These are phyloP conservation scores for Scheffersomyces lignosus DNA, from an alignment of 805 yeast genomes.

Conservation along the genomic window DNA sequence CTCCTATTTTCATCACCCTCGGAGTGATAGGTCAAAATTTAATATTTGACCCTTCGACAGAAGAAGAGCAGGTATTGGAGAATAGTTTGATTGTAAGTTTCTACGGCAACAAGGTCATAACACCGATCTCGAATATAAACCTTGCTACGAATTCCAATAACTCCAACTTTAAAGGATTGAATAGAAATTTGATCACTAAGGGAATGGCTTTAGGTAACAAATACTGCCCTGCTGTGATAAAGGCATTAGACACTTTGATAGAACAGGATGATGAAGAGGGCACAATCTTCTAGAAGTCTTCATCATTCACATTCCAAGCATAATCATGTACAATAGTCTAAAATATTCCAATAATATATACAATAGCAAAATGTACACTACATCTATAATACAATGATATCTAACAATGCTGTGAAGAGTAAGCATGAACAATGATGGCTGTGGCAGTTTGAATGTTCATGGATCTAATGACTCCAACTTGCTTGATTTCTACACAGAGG, in stretches of 20 bases:
- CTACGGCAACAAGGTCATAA: conserved; percentile 61
- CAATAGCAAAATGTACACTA: conserved; percentile 1
- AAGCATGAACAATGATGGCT: conserved; percentile 91
- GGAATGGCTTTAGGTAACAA: conserved; percentile 59
- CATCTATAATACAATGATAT: too few species aligned
- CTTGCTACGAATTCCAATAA: conserved; percentile 51
- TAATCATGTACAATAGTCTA: too few species aligned
- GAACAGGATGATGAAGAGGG: conserved; percentile 38
- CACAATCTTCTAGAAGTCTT: conserved; percentile 22
- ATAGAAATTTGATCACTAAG: conserved; percentile 45
- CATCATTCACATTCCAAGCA: neutral
- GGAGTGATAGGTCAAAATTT: conserved; percentile 72
- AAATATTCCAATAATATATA: conserved; percentile 2
- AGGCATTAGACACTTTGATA: conserved; percentile 53
- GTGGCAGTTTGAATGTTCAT: conserved; percentile 98
- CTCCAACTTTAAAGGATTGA: conserved; percentile 55
- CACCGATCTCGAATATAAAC: conserved; percentile 74
- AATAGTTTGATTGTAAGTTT: conserved; percentile 78
- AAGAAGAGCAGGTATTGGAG: conserved; percentile 86
- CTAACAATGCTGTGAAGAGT: conserved; percentile 70
- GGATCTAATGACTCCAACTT: conserved; percentile 86
- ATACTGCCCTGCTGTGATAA: conserved; percentile 62
- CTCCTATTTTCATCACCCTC: conserved; percentile 75
- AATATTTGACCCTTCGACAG: conserved; percentile 82
- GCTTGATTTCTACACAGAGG: conserved; percentile 86